Conservation (phyloP, 1,284 basidiomycete species). For the Sanghuangporus baumii region DNA sequence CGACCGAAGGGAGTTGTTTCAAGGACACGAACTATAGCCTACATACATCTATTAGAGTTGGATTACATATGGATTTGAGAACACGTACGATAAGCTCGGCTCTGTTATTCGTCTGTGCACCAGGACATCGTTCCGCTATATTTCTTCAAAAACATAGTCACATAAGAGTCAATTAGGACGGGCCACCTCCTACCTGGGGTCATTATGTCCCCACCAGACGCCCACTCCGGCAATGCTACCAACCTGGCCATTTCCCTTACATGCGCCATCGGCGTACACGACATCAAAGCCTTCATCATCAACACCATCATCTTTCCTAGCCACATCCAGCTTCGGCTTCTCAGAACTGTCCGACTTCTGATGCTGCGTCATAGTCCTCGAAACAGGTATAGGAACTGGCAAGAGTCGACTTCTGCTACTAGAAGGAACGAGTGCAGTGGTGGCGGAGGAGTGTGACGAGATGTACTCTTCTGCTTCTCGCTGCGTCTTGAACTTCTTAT, state of each 20-base stretch:
- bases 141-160: slow-evolving; percentile 43
- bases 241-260: slow-evolving; percentile 63
- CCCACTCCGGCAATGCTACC: slow-evolving; percentile 65
- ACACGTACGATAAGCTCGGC: slow-evolving; percentile 76
- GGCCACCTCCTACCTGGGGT: slow-evolving; percentile 43
- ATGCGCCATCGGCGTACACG: slow-evolving; percentile 81
- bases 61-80: neutral
- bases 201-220: slow-evolving; percentile 68
- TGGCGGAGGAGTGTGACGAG: neutral
- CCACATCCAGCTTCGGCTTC: neutral
- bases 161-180: neutral
- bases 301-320: slow-evolving; percentile 9
- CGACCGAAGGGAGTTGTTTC: slow-evolving; percentile 49
- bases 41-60: neutral
- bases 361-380: neutral
- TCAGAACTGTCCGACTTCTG: neutral
- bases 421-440: neutral
- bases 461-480: slow-evolving; percentile 42
- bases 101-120: slow-evolving; percentile 82
- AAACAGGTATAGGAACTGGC: neutral
- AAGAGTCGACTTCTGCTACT: neutral
- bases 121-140: slow-evolving; percentile 72
- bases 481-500: slow-evolving; percentile 54
- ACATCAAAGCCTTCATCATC: slow-evolving; percentile 34
- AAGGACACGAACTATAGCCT: slow-evolving; percentile 74